These are phyloP conservation scores for Nannochloropsis limnetica DNA, from an alignment of 352 stramenopile genomes.

Conservation along the genomic window DNA sequence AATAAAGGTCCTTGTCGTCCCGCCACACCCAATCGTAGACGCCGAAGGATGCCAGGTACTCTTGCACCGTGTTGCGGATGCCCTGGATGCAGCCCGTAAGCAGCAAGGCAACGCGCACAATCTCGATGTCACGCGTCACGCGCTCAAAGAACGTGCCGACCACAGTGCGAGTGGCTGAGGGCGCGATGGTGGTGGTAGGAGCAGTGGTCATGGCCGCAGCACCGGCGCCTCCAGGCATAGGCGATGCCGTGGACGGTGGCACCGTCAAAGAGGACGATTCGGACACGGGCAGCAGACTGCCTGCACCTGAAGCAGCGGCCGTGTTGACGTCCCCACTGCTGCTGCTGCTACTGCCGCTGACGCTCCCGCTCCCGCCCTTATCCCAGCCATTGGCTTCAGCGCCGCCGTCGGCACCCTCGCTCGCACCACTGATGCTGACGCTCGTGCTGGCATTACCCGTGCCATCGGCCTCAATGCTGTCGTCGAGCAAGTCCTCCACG, in stretches of 20 bases:
- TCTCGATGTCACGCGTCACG: constrained; percentile 97
- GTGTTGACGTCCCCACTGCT: background rate
- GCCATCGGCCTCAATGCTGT: background rate
- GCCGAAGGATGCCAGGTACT: constrained; percentile 88
- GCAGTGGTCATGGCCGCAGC: background rate
- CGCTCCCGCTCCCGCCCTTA: too few species aligned
- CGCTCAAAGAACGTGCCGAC: constrained; percentile 89
- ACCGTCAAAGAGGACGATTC: constrained; percentile 10
- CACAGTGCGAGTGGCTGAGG: background rate
- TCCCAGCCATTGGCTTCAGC: background rate
- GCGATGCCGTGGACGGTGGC: background rate
- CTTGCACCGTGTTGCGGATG: constrained; percentile 88
- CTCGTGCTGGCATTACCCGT: background rate
- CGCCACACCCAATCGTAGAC: constrained; percentile 96
- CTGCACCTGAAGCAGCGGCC: background rate
- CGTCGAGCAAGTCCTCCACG: background rate
- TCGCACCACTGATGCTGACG: background rate
- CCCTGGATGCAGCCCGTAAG: constrained; percentile 93
- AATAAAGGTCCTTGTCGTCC: constrained; percentile 87
- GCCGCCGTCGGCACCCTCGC: background rate
- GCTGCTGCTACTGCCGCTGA: background rate
- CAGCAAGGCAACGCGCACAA: constrained; percentile 88
- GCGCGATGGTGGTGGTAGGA: background rate
- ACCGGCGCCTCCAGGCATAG: background rate
- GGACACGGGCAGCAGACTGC: background rate